A percentile compares a stretch with the other conserved stretches of the same genome.
Conservation (phyloP, 1,139 yeast species). For the Candida glucosophila region DNA sequence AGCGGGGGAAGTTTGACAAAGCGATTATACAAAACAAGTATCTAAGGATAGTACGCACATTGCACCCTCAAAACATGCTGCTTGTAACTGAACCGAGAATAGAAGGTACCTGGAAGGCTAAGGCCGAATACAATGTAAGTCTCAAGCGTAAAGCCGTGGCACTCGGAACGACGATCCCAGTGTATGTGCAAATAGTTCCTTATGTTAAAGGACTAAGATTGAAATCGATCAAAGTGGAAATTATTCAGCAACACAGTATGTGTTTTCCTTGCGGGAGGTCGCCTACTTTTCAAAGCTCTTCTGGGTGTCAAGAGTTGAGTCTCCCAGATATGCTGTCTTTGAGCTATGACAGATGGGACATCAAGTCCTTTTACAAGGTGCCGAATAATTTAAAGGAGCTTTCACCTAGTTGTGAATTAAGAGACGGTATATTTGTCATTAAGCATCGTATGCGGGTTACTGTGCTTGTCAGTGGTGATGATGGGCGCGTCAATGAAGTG, state of each 20-base stretch:
- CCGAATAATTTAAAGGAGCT: slow-evolving; percentile 45
- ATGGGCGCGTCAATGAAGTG: slow-evolving; percentile 60
- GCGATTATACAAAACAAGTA: slow-evolving; percentile 23
- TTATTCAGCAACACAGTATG: slow-evolving; percentile 44
- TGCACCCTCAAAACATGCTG: slow-evolving; percentile 42
- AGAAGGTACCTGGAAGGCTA: slow-evolving; percentile 57
- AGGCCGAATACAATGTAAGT: slow-evolving; percentile 54
- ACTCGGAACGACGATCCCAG: slow-evolving; percentile 47
- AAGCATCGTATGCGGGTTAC: slow-evolving; percentile 54
- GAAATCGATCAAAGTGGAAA: slow-evolving; percentile 38
- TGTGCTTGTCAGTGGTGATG: slow-evolving; percentile 47
- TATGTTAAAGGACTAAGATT: slow-evolving; percentile 45
- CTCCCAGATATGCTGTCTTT: slow-evolving; percentile 20
- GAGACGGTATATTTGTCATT: slow-evolving; percentile 41
- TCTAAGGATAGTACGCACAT: slow-evolving; percentile 37
- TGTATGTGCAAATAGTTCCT: slow-evolving; percentile 49
- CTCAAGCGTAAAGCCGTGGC: slow-evolving; percentile 53
- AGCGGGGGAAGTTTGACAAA: slow-evolving; percentile 44
- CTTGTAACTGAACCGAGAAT: slow-evolving; percentile 50
- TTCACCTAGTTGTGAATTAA: slow-evolving; percentile 51
- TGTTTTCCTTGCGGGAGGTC: slow-evolving; percentile 28
- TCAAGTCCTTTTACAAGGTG: slow-evolving; percentile 39
- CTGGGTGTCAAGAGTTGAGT: slow-evolving; percentile 20
- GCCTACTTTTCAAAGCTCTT: slow-evolving; percentile 36
- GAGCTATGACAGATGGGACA: slow-evolving; percentile 41